phyloP scores from a whole-genome alignment of 306 rosid species.

The Ziziphus jujuba region DNA sequence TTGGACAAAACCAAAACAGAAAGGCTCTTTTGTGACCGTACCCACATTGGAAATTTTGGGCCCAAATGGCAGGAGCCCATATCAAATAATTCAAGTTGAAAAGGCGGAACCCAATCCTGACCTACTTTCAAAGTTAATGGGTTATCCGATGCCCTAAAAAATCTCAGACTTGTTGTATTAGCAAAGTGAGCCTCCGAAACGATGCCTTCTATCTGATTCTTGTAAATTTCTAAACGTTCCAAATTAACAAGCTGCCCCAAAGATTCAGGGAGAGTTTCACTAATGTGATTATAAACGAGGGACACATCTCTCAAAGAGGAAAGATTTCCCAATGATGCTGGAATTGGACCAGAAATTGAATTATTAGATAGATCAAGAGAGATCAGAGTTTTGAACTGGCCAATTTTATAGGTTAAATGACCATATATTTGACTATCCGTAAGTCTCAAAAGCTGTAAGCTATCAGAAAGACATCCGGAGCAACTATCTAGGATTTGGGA shows the following conservation, averaged over 20 bases:
- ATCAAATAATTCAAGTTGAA: fast-evolving
- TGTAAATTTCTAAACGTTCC: neutral
- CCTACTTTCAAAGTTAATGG: constrained; percentile 3
- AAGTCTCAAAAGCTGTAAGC: neutral
- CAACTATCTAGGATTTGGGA: constrained; percentile 7
- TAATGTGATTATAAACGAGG: neutral
- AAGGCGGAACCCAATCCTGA: constrained; percentile 23
- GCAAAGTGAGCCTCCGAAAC: constrained; percentile 27
- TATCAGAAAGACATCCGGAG: neutral
- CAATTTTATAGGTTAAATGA: constrained; percentile 18
- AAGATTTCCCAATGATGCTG: neutral
- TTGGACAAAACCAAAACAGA: neutral
- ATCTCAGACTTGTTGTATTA: neutral
- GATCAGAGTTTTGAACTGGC: constrained; percentile 4
- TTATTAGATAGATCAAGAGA: neutral
- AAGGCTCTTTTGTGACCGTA: constrained; percentile 6
- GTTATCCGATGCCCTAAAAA: neutral
- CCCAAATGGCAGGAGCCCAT: constrained; percentile 16
- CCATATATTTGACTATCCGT: neutral
- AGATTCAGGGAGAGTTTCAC: neutral
- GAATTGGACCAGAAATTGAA: neutral
- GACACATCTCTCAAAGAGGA: neutral
- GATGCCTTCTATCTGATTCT: constrained; percentile 26
- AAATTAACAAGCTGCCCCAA: neutral
- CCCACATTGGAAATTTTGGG: constrained; percentile 20